Conservation (phyloP, 176 grass and related monocot genomes). For the Dactylis glomerata region DNA sequence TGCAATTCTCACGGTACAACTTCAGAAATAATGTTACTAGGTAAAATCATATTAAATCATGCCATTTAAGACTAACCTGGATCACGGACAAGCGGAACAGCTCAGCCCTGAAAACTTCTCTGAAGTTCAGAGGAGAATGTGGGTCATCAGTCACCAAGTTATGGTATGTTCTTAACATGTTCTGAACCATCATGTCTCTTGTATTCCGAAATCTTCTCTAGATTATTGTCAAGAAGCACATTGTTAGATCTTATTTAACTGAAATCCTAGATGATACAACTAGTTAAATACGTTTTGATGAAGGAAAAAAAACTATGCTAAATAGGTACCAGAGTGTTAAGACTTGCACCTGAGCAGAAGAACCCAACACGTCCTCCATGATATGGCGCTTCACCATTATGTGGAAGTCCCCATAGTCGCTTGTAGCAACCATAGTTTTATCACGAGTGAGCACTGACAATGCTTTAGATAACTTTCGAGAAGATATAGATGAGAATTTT, state of each 20-base stretch:
- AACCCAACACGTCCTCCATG: constrained; percentile 55
- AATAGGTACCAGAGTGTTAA: background rate
- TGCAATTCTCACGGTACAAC: no score
- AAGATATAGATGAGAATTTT: constrained; percentile 73
- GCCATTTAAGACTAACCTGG: constrained; percentile 41
- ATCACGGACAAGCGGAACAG: constrained; percentile 62
- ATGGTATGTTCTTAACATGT: constrained; percentile 45
- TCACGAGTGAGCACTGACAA: constrained; percentile 56
- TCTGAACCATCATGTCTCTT: constrained; percentile 56
- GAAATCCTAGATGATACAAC: background rate
- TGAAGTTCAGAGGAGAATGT: constrained; percentile 46
- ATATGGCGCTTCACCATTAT: constrained; percentile 77
- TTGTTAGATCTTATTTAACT: background rate
- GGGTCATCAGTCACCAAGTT: constrained; percentile 36
- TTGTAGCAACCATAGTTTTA: constrained; percentile 79
- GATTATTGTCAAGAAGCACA: constrained; percentile 11
- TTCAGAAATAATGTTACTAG: background rate
- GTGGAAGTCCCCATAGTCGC: constrained; percentile 82
- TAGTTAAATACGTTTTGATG: background rate
- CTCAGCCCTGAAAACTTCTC: constrained; percentile 59
- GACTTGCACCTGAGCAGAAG: constrained; percentile 60
- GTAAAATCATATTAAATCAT: background rate
- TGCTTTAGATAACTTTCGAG: constrained; percentile 69
- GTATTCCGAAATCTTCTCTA: constrained; percentile 56
- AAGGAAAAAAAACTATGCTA: background rate